Base-by-base conservation (phyloP, 2,329 filamentous ascomycete genomes). In the Malbranchea zuffiana region DNA sequence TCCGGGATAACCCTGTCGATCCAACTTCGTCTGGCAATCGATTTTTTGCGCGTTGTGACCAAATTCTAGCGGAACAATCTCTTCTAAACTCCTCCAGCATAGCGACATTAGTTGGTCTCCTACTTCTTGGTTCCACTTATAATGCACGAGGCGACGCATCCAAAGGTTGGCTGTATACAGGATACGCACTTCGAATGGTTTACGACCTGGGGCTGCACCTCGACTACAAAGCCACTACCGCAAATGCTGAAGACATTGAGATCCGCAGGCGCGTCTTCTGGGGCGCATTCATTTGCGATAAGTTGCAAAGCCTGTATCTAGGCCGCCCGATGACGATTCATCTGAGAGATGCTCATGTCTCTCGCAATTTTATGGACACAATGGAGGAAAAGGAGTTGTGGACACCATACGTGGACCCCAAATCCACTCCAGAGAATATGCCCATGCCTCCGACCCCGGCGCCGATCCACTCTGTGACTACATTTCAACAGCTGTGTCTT, bases 221-320 rank as follows among this genome's bases (percentile, higher is more conserved):
- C 3, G 57, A 62, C 37, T 44, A 43, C 34, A 50, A 53, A 29
- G 42, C 50, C n/a, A 52, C 46, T 4, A 45, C 41, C 15, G 41
- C 38, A 6, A 44, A 47, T 6, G 45, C 49, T 1, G 54, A 57
- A 40, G 49, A 55, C 25, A 31, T 50, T 5, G 51, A 56, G 35
- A 53, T 54, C 17, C 46, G 50, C 5, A 35, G 47, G 24, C 48
- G 57, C 5, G 50, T 61, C 0, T 57, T 60, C 29, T 58, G 54
- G 56, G 53, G 54, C 3, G 52, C 53, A 1, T 59, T 52, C 43
- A 51, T 57, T 1, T 49, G 49, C 3, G 71, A 72, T 42, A 74
- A 73, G 44, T 62, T 73, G 5, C 70, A 75, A 41, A 67, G 62
- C 10, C 48, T 75, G 0, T 75, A 73, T 32, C 68, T 71, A 44